Conservation (phyloP, 2,329 filamentous ascomycete species). For the Colletotrichum sp. region DNA sequence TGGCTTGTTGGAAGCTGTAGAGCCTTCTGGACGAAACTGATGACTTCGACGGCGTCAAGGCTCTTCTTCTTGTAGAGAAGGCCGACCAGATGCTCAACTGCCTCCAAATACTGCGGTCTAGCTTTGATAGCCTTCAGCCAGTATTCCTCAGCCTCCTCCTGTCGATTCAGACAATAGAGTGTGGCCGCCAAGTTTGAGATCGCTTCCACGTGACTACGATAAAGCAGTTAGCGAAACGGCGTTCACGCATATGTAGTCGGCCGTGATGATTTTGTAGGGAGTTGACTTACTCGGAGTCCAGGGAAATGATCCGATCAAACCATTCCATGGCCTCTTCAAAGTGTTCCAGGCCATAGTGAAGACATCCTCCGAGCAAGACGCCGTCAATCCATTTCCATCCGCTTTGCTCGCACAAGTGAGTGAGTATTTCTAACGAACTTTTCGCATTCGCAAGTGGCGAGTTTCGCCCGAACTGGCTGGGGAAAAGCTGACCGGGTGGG, state of each 20-base stretch:
- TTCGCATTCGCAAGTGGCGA: conserved; percentile 51
- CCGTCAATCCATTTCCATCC: conserved; percentile 92
- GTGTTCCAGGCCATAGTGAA: conserved; percentile 87
- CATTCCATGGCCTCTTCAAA: conserved; percentile 79
- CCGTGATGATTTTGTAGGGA: background rate
- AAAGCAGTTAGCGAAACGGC: background rate
- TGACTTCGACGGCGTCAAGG: conserved; percentile 85
- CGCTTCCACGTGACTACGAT: conserved; percentile 81
- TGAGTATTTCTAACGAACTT: conserved; percentile 73
- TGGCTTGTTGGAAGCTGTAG: conserved; percentile 42
- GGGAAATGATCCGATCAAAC: conserved; percentile 68
- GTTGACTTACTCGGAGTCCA: conserved; percentile 59
- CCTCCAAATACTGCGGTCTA: conserved; percentile 89
- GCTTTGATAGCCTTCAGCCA: conserved; percentile 87
- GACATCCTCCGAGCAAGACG: conserved; percentile 87
- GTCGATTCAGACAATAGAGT: conserved; percentile 80
- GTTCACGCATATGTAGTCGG: background rate
- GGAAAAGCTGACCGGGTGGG: background rate
- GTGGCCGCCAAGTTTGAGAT: conserved; percentile 93
- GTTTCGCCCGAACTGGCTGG: background rate
- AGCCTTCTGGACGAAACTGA: conserved; percentile 81
- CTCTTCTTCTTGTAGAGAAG: conserved; percentile 84
- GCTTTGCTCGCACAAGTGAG: conserved; percentile 77
- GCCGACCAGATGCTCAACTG: conserved; percentile 91
- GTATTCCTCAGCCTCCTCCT: conserved; percentile 82